Percentiles rank a stretch among this genome's conserved stretches.
Conservation (phyloP, 495 filamentous ascomycete species). For the Parachaetomium inaequale region DNA sequence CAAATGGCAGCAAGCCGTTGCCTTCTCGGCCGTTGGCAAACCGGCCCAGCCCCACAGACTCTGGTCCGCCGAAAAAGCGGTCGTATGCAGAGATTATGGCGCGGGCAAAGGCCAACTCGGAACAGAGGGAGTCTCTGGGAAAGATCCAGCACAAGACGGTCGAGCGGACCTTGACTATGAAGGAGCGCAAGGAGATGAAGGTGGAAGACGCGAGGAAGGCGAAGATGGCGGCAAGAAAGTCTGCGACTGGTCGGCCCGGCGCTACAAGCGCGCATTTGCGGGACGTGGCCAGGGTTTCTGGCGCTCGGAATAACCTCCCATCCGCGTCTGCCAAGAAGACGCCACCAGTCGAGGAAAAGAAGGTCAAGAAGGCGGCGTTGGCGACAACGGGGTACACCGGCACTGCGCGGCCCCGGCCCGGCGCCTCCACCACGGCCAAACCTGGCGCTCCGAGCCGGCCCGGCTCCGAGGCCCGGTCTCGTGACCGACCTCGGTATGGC, state of each 20-base stretch:
- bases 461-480: slow-evolving; percentile 21
- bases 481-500: slow-evolving; percentile 26
- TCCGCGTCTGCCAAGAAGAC: slow-evolving; percentile 19
- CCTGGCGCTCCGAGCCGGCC: slow-evolving; percentile 25
- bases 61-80: slow-evolving; percentile 56
- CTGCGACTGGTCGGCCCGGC: slow-evolving; percentile 23
- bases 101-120: slow-evolving; percentile 55
- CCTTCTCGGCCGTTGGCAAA: slow-evolving; percentile 19
- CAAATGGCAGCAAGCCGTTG: slow-evolving; percentile 15
- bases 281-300: slow-evolving; percentile 9
- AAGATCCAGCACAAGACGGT: slow-evolving; percentile 56
- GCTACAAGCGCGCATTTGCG: slow-evolving; percentile 22
- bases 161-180: slow-evolving; percentile 43
- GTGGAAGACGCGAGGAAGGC: slow-evolving; percentile 30
- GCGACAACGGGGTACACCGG: slow-evolving; percentile 57
- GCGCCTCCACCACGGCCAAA: slow-evolving; percentile 29
- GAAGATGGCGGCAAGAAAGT: slow-evolving; percentile 15
- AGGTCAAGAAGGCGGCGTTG: slow-evolving; percentile 53
- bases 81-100: slow-evolving; percentile 68
- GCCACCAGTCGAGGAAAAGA: slow-evolving; percentile 43
- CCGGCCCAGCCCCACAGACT: slow-evolving; percentile 24
- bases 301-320: slow-evolving; percentile 19
- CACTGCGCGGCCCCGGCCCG: slow-evolving; percentile 48
- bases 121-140: slow-evolving; percentile 44
- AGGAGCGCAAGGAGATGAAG: slow-evolving; percentile 46